Base-by-base conservation (phyloP, 805 yeast genomes). In the Kazachstania viticola region DNA sequence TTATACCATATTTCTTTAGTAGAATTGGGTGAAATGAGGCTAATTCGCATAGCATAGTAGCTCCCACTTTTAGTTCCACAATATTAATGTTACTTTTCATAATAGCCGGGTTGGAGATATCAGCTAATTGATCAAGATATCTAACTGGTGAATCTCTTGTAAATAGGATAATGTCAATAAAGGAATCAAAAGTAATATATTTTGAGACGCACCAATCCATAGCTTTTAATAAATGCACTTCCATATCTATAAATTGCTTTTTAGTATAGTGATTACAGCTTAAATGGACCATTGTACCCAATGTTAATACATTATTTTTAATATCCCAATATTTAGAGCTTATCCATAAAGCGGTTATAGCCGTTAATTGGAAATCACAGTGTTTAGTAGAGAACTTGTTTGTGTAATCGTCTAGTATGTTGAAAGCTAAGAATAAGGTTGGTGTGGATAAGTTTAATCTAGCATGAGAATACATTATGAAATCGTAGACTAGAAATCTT, bases 311-410 rank as follows among this genome's bases (percentile, higher is more conserved):
- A 47, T 73, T 73, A 42, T 69, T 69, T 56, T 85, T 72, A 38
- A 73, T 69, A 40, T 84, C 87, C 43, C 71, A 67, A 36, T 72
- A 67, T 52, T 87, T 87, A 23, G 93, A 70, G 3, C 94, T 85
- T 14, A 88, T 71, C 96, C 96, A 88, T 32, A 87, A 58, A 18
- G 94, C 76, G 2, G 93, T 77, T 42, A 93, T 73, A 18, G 93
- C 94, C 17, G 87, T 73, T 32, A 87, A 64, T 58, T 85, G 96
- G 49, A 79, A 77, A 50, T 84, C 93, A 38, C 79, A 81, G 41
- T 79, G 72, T 52, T 79, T 73, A 6, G 84, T 84, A 16, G 82
- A 71, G 42, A 94, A 68, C 42, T 73, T 73, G 29, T 93, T 77
- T 49, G 91, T 79, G 59, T 87, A 88, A 36, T 95, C 70, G 53